A percentile compares a stretch with the other conserved stretches of the same genome.
Conservation (phyloP, 2,329 filamentous ascomycete species). For the Penicillium sp. region DNA sequence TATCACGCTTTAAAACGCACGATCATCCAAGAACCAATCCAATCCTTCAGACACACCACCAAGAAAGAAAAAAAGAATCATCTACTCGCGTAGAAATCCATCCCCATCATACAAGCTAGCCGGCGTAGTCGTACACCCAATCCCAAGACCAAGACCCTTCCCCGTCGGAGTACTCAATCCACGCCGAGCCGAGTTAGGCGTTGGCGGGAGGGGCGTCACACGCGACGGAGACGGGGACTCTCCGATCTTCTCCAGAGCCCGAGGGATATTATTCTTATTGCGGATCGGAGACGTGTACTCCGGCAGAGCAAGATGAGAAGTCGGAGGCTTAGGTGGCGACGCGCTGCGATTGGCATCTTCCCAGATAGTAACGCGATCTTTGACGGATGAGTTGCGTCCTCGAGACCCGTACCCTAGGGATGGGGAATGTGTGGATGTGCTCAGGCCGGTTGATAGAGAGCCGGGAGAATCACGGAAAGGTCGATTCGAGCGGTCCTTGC, state of each 20-base stretch:
- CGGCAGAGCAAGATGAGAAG: constrained; percentile 10
- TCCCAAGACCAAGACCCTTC: constrained; percentile 26
- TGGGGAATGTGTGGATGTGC: constrained; percentile 6
- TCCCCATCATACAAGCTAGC: constrained; percentile 45
- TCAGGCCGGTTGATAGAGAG: constrained; percentile 6
- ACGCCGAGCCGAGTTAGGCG: constrained; percentile 16
- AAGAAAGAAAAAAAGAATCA: constrained; percentile 4
- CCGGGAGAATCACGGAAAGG: constrained; percentile 8
- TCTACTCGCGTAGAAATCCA: constrained; percentile 35
- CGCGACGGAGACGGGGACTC: constrained; percentile 13
- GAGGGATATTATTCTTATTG: constrained; percentile 13
- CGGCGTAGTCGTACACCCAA: constrained; percentile 34
- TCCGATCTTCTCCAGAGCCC: constrained; percentile 12
- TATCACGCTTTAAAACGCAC: constrained; percentile 15
- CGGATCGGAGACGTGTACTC: constrained; percentile 13
- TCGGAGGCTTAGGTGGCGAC: constrained; percentile 10
- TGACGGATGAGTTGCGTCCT: constrained; percentile 14
- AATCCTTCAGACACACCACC: constrained; percentile 2
- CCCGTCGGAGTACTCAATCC: constrained; percentile 26
- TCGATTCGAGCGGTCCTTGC: constrained; percentile 11
- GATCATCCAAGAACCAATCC: constrained; percentile 4
- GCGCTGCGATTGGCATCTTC: constrained; percentile 30
- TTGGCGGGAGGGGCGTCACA: constrained; percentile 10
- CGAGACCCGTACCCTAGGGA: constrained; percentile 9
- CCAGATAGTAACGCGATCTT: constrained; percentile 36